Evolutionary conservation across 495 filamentous ascomycete genomes (phyloP).

Genomic region (Aspergillus taichungensis): DNA sequence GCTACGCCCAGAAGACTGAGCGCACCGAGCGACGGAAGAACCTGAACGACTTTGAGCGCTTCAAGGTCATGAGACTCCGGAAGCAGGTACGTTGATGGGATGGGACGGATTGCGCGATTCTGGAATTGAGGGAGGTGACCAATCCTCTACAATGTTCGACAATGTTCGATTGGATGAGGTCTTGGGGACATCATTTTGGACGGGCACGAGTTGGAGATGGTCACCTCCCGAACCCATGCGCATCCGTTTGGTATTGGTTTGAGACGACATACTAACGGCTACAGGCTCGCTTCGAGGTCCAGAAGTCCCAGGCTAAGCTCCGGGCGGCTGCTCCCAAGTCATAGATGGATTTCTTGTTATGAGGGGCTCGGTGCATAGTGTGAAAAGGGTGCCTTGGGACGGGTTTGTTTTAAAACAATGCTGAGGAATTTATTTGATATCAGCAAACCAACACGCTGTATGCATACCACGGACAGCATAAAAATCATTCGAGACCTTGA

Average conservation of each 20-base stretch:
- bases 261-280: neutral
- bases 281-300: slow-evolving; percentile 84
- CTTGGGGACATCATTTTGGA: neutral
- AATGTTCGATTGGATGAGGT: slow-evolving; percentile 1
- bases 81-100: slow-evolving; percentile 66
- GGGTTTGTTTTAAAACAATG: slow-evolving; percentile 30
- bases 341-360: slow-evolving; percentile 33
- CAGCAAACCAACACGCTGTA: slow-evolving; percentile 39
- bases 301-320: slow-evolving; percentile 82
- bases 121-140: neutral
- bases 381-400: slow-evolving; percentile 40
- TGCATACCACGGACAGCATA: slow-evolving; percentile 40
- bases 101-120: neutral
- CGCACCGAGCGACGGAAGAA: slow-evolving; percentile 75
- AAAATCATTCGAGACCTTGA: slow-evolving; percentile 44
- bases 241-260: no score
- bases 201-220: neutral
- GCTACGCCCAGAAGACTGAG: slow-evolving; percentile 83
- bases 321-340: slow-evolving; percentile 46
- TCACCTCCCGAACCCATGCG: no score
- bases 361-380: slow-evolving; percentile 40
- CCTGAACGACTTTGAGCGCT: slow-evolving; percentile 97
- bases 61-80: slow-evolving; percentile 96
- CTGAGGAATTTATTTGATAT: slow-evolving; percentile 31
- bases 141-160: neutral